Evolutionary conservation across 75 land plant genomes (phyloP).

Genomic region (Cryptomeria japonica): DNA sequence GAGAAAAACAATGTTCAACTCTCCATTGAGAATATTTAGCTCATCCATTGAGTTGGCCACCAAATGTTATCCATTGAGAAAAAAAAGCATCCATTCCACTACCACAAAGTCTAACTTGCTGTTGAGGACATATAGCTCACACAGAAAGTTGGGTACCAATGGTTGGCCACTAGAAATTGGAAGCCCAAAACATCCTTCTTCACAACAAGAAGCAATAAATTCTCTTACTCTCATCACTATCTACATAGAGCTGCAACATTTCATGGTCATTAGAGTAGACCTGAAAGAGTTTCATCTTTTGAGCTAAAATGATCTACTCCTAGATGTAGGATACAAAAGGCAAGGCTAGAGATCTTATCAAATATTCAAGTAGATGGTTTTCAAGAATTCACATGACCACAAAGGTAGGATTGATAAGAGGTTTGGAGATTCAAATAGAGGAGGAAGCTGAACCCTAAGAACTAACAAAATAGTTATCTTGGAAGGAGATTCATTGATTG

Average conservation of each 20-base stretch:
- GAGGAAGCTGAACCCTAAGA: neutral
- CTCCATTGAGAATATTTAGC: neutral
- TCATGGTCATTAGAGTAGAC: too few relatives aligned
- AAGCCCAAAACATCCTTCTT: too few relatives aligned
- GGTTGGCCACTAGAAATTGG: too few relatives aligned
- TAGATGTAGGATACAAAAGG: too few relatives aligned
- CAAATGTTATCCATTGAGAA: neutral
- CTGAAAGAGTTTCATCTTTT: too few relatives aligned
- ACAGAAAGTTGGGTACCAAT: too few relatives aligned
- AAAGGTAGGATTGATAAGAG: neutral
- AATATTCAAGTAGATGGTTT: too few relatives aligned
- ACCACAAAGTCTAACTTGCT: neutral
- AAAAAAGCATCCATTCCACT: neutral
- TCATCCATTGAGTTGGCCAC: neutral
- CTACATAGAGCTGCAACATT: neutral
- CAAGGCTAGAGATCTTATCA: too few relatives aligned
- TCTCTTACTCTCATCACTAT: neutral
- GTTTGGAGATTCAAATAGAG: neutral
- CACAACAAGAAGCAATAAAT: neutral
- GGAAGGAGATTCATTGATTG: neutral
- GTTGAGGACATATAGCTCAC: too few relatives aligned
- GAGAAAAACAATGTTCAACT: neutral
- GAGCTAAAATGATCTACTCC: too few relatives aligned
- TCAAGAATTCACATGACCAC: too few relatives aligned
- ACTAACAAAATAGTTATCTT: neutral